Base-by-base conservation (phyloP, 2,329 filamentous ascomycete species). In the Claviceps paspali region DNA sequence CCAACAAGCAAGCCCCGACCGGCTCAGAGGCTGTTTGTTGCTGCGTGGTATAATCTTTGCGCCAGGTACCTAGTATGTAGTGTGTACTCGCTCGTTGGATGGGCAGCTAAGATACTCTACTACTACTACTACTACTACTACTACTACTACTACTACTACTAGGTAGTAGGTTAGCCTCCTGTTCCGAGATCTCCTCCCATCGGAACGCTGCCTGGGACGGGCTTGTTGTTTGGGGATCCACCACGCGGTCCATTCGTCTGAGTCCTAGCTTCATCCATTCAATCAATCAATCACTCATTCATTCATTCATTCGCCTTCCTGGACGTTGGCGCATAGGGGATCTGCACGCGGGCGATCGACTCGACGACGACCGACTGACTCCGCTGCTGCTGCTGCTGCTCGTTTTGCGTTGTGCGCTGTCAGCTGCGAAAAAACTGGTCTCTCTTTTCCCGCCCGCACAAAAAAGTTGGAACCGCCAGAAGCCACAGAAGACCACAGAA, bases 181-280 rank as follows among this genome's bases (percentile, higher is more conserved):
- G 45, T 45, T 44, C 42, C 42, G 45, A 41, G 49, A 50, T 32
- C 44, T 47, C 44, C 38, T 45, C 40, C 31, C 37, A 29, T 38
- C 35, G 27, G 35, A 27, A 38, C 32, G 35, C 37, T 29, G 38
- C 29, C 41, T 43, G 36, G 41, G 34, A 35, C 42, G 31, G 39
- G 41, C 38, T 41, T 38, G 35, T 30, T 21, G 36, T 36, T 31
- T 33, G 36, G 23, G 39, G 41, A 35, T 41, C 34, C 35, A 41
- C 35, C 24, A 12, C 19, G 29, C 35, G 21, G n/a, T n/a, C n/a
- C n/a, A n/a, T n/a, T n/a, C n/a, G n/a, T n/a, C n/a, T n/a, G 30
- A 8, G 7, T 6, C n/a, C 24, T 5, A 27, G 29, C 29, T 31
- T 21, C 29, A 31, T 21, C n/a, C n/a, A n/a, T n/a, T n/a, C n/a